Base-by-base conservation (phyloP, 1,284 basidiomycete genomes). In the Volvariella volvacea region DNA sequence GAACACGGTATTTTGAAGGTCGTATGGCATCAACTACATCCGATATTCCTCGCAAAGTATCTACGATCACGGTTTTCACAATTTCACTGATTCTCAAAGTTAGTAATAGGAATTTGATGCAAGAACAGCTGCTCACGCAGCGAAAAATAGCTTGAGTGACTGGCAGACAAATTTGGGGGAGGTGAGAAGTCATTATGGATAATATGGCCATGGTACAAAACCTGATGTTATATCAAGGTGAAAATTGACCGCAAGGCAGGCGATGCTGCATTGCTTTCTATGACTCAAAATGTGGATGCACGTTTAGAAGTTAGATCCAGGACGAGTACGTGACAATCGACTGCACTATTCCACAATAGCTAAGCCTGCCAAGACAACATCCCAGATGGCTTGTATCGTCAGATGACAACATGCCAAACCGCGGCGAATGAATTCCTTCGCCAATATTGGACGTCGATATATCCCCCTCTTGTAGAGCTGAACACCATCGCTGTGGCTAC, bases 341-440 rank as follows among this genome's bases (percentile, higher is more conserved):
- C 19, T 17, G n/a, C 15, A 10, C 14, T 10, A 4, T 20, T 21
- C 37, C 20, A 32, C 15, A 22, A 16, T 30, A 37, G 28, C 45
- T 43, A 32, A n/a, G 39, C 25, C 41, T 21, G 33, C 39, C 42
- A 51, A 92, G 90, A 80, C 46, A 82, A 88, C 22, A 80, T 98
- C 19, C 92, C 94, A 0, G 80, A 88, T 22, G 68, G 67, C 1
- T 66, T 97, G 17, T 80, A 90, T 52, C 73, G 81, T 42, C 83
- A 90, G 59, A 86, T 97, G 75, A 80, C 81, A 7, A 88, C 88
- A 0, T 88, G 89, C 54, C 92, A 97, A 57, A 92, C 91, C 0
- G 86, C 93, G 1, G 87, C 93, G 2, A 93, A 91, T 53, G 95
- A 99, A 63, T 97, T 98, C 61, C 71, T 99, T 8, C 80, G 95